These are phyloP conservation scores for Termitomyces sp. DNA, from an alignment of 768 basidiomycete species.

Conservation along the genomic window DNA sequence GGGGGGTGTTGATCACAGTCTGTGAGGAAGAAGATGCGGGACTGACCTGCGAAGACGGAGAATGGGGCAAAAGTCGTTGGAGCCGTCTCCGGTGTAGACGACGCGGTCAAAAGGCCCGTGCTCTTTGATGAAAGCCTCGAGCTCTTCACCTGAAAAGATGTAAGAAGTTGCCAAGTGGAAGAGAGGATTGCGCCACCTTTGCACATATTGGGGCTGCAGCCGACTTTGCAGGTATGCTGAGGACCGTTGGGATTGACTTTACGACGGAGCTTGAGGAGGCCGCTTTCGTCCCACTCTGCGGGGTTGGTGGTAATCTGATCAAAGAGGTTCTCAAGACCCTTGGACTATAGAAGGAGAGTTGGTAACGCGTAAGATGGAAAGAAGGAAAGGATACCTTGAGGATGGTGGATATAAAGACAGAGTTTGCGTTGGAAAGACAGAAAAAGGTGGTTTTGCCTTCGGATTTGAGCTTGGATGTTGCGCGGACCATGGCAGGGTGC, in stretches of 20 bases:
- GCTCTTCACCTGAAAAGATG: conserved; percentile 70
- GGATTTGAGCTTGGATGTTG: conserved; percentile 73
- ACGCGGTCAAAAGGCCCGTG: conserved; percentile 71
- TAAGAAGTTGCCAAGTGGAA: not conserved
- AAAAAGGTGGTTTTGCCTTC: conserved; percentile 72
- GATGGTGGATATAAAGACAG: conserved; percentile 87
- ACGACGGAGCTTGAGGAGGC: conserved; percentile 72
- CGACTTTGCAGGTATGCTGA: conserved; percentile 81
- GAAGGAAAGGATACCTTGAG: conserved; percentile 52
- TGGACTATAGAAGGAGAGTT: conserved; percentile 45
- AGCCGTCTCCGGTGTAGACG: conserved; percentile 91
- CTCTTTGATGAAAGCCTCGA: conserved; percentile 73
- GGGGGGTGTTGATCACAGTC: not conserved
- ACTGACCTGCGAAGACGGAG: conserved; percentile 71
- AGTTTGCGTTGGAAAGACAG: conserved; percentile 92
- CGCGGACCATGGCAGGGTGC: conserved; percentile 97
- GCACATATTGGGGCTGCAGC: conserved; percentile 97
- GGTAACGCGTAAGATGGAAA: not conserved
- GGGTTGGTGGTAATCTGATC: conserved; percentile 90
- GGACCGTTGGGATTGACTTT: conserved; percentile 72
- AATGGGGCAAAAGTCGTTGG: conserved; percentile 94
- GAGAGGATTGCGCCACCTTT: conserved; percentile 53
- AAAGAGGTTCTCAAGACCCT: conserved; percentile 71
- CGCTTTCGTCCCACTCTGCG: conserved; percentile 71
- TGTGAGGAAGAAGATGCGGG: not conserved